Conservation (phyloP, 768 basidiomycete genomes). For the Mycena indigotica region DNA sequence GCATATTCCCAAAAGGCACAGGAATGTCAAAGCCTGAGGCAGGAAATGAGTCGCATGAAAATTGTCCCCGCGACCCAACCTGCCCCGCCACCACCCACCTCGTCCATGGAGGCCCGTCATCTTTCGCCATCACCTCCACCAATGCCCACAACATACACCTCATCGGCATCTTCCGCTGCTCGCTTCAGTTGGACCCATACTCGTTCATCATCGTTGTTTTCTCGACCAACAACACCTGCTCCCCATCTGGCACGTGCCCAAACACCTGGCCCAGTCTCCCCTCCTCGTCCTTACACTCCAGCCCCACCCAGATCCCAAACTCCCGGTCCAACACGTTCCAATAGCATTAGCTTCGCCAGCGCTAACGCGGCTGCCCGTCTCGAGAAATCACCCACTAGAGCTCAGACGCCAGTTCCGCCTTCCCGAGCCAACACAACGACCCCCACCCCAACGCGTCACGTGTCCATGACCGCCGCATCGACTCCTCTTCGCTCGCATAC, state of each 20-base stretch:
- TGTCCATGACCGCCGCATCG: slow-evolving; percentile 37
- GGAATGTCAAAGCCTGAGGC: slow-evolving; percentile 68
- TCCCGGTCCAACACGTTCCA: slow-evolving; percentile 25
- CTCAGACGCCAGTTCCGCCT: slow-evolving; percentile 49
- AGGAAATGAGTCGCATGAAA: slow-evolving; percentile 63
- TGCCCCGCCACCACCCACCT: slow-evolving; percentile 33
- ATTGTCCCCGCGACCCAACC: slow-evolving; percentile 47
- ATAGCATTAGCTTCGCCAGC: slow-evolving; percentile 23
- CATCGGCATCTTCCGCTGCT: slow-evolving; percentile 39
- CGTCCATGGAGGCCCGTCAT: slow-evolving; percentile 25
- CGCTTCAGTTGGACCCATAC: slow-evolving; percentile 57
- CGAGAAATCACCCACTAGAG: slow-evolving; percentile 28
- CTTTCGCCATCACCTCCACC: slow-evolving; percentile 38
- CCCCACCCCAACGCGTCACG: slow-evolving; percentile 41
- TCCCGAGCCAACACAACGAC: slow-evolving; percentile 38
- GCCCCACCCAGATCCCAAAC: slow-evolving; percentile 36
- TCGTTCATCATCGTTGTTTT: slow-evolving; percentile 60
- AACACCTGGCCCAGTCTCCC: slow-evolving; percentile 31
- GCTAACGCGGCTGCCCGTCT: slow-evolving; percentile 27
- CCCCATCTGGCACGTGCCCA: slow-evolving; percentile 39
- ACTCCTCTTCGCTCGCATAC: slow-evolving; percentile 30
- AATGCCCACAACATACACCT: slow-evolving; percentile 36
- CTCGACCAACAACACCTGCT: slow-evolving; percentile 50
- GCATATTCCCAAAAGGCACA: slow-evolving; percentile 68
- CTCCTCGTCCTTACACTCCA: slow-evolving; percentile 45